Evolutionary conservation across 257 asterid species (phyloP), one percentile per base, ranked within the genome.

Genomic region (Solanum pimpinellifolium): DNA sequence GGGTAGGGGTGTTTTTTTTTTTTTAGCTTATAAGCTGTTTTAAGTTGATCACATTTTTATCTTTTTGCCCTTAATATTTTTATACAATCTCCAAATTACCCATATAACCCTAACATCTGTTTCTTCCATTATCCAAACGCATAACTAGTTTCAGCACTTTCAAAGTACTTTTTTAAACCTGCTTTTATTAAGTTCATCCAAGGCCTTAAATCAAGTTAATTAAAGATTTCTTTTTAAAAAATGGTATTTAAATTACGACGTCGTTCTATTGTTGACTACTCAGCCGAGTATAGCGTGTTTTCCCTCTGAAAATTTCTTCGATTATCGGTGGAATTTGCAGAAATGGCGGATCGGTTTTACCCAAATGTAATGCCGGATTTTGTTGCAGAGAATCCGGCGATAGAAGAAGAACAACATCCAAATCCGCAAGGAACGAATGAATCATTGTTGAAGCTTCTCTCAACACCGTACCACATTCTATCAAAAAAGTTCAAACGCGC

Each of bases 311-410:
- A 42, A 25, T 52, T 21, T 73, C 13, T 76, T 76, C 13, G 35
- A 76, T 76, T 76, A n/a, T 76, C 25, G 6, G 56, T 9, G 1
- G 9, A 27, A 41, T 46, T 46, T 47, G 20, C 29, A 37, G 75
- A 86, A 65, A 94, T 95, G 97, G 93, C 93, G 46, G 95, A 93
- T 75, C 92, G 95, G 52, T 95, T 46, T 84, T 94, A 92, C 65
- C 93, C 89, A 3, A 94, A 94, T 56, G 69, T 41, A 44, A 94
- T 95, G 94, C 98, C 98, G 7, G 95, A 95, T 86, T 94, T 92
- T n/a, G 87, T 94, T 25, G 91, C 87, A 9, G 97, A 95, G 87
- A 87, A 82, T 88, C 93, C 92, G 0, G 3, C 80, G 44, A 83
- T 16, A 29, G 89, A 89, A 52, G 89, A 85, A 41, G 85, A 86